phyloP scores from a whole-genome alignment of 805 yeast species.

The Metschnikowia similis region DNA sequence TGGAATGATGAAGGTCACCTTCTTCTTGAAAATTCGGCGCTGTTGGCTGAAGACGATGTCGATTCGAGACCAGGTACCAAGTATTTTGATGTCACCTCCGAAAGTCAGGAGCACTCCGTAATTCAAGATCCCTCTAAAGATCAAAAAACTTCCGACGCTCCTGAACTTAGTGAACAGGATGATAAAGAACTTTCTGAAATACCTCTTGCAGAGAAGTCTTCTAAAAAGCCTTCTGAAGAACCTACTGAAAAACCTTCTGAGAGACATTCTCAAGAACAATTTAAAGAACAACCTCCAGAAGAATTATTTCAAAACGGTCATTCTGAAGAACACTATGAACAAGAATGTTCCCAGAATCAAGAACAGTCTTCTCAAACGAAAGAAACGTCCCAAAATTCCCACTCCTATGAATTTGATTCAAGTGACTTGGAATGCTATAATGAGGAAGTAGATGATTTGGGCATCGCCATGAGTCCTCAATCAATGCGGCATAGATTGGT shows the following conservation, averaged over 20 bases:
- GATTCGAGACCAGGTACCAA: conserved; percentile 14
- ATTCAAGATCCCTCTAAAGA: not conserved
- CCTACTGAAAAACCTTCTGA: not conserved
- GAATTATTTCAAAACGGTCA: not conserved
- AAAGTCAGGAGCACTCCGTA: not conserved
- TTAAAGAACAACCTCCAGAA: not conserved
- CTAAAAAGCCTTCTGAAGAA: too few species aligned
- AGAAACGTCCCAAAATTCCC: conserved; percentile 1
- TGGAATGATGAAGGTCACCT: conserved; percentile 39
- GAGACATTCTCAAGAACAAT: not conserved
- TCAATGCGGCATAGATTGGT: conserved; percentile 20
- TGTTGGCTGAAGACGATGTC: conserved; percentile 7
- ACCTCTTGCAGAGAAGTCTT: too few species aligned
- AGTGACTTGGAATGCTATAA: conserved; percentile 37
- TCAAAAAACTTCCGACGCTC: not conserved
- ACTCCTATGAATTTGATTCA: conserved; percentile 13
- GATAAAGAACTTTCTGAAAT: too few species aligned
- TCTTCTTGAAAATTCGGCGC: conserved; percentile 26
- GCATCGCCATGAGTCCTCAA: conserved; percentile 39
- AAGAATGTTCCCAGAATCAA: not conserved
- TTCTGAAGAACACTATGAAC: not conserved
- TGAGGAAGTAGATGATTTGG: conserved; percentile 40
- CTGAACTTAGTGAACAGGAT: too few species aligned
- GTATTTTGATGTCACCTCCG: conserved; percentile 22
- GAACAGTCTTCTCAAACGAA: not conserved